Evolutionary conservation across 2,329 filamentous ascomycete genomes (phyloP), one percentile per base, ranked within the genome.

Genomic region (Penicillium griseofulvum): DNA sequence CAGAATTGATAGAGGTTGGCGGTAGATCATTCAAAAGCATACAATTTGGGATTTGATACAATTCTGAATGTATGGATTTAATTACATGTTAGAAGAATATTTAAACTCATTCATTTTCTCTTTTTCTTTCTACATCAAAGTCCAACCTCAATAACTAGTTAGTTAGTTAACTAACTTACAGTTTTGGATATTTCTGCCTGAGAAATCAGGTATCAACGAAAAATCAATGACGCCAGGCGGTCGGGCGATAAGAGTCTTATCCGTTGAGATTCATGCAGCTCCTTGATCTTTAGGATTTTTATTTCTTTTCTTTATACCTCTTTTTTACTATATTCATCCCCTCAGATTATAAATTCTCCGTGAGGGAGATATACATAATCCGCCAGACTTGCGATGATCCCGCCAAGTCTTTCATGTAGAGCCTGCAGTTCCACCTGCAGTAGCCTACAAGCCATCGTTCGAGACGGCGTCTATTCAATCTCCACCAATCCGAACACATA

Each of bases 341-440:
- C 5, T 28, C 16, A 19, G 12, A n/a, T 11, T 12, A 42, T 19
- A 50, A 28, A 3, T 34, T 8, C 11, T 43, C 11, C 26, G 26
- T 17, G 12, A 34, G 47, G 36, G 22, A 29, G 16, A 8, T n/a
- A 43, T n/a, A 47, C 0, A 47, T 38, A 46, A 24, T 2, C 10
- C 10, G 14, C 14, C 4, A 49, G 45, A 16, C 36, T 28, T 36
- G 28, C 22, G 28, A 73, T 74, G 71, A 64, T 68, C 59, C 44
- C 65, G 59, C 62, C 69, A 63, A 68, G 58, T 54, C 50, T 66
- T 45, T 53, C 63, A 22, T 50, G 63, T 65, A 64, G 69, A 68
- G 65, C 67, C 68, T 69, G 67, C 70, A 68, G 65, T 65, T 54
- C 63, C 48, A 56, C 65, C 66, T 68, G 68, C 69, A 71, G 66